These are phyloP conservation scores for Bimuria novae-zelandiae DNA, from an alignment of 2,329 filamentous ascomycete species.

Conservation along the genomic window DNA sequence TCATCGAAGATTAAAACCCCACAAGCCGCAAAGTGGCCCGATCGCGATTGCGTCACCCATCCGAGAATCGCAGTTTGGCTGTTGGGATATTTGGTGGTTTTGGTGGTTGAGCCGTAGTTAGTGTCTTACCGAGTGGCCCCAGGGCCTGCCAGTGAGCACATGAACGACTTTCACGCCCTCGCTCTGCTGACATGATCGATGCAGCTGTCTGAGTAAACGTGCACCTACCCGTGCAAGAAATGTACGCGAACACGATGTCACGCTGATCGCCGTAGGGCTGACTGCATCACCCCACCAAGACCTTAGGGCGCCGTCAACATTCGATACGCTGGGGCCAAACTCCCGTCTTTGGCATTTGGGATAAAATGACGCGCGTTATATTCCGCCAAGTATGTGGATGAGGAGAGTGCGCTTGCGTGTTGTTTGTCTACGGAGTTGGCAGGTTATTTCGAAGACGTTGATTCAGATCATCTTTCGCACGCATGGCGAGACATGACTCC, in stretches of 20 bases:
- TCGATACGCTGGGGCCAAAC: background rate
- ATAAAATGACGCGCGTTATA: too few species aligned
- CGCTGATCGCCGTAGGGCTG: background rate
- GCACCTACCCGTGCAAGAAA: background rate
- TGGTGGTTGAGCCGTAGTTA: too few species aligned
- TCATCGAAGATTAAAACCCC: conserved; percentile 16
- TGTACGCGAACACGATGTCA: background rate
- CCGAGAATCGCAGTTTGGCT: background rate
- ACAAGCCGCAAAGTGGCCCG: background rate
- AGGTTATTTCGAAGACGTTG: too few species aligned
- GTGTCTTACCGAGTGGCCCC: too few species aligned
- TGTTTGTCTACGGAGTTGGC: too few species aligned
- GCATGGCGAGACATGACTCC: too few species aligned
- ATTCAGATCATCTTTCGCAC: too few species aligned
- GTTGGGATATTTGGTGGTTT: background rate
- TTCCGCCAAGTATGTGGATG: too few species aligned
- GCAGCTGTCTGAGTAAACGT: background rate
- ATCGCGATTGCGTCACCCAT: background rate
- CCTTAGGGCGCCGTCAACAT: background rate
- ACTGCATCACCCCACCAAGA: background rate
- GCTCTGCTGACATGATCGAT: background rate
- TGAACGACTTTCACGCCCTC: background rate
- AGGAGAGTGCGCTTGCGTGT: too few species aligned
- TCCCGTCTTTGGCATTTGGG: too few species aligned
- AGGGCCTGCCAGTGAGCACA: too few species aligned